These are phyloP conservation scores for Sporormia fimetaria DNA, from an alignment of 495 filamentous ascomycete genomes.

Conservation along the genomic window DNA sequence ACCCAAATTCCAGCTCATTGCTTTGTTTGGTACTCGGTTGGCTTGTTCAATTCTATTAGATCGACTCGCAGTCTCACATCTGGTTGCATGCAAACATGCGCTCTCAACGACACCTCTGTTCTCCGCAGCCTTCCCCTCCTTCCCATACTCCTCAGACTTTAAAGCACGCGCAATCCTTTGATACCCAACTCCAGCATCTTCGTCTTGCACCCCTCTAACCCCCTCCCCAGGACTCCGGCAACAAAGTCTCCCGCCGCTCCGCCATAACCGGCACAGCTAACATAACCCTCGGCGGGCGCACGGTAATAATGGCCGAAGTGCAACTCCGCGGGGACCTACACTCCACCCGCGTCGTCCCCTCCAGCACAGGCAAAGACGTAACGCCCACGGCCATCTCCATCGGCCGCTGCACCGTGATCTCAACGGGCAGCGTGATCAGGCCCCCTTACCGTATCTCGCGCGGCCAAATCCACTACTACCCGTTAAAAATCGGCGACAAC, in stretches of 20 bases:
- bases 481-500: constrained; percentile 84
- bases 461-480: constrained; percentile 54
- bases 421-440: constrained; percentile 56
- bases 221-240: constrained; percentile 69
- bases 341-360: constrained; percentile 9
- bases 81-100: too few species aligned
- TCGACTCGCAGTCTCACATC: too few species aligned
- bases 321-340: constrained; percentile 76
- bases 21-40: neutral
- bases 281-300: constrained; percentile 94
- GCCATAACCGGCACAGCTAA: constrained; percentile 89
- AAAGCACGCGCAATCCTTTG: neutral
- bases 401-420: constrained; percentile 79
- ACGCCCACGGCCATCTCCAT: constrained; percentile 62
- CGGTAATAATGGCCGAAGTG: constrained; percentile 82
- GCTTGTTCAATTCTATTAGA: too few species aligned
- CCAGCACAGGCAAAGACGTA: constrained; percentile 35
- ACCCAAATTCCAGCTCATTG: neutral
- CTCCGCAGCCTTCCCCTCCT: neutral
- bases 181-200: neutral
- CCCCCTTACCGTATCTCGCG: constrained; percentile 66
- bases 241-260: constrained; percentile 89
- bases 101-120: neutral
- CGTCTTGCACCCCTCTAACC: neutral
- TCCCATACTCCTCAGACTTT: neutral